Evolutionary conservation across 2,329 filamentous ascomycete genomes (phyloP).

Genomic region (Alternaria rosae): DNA sequence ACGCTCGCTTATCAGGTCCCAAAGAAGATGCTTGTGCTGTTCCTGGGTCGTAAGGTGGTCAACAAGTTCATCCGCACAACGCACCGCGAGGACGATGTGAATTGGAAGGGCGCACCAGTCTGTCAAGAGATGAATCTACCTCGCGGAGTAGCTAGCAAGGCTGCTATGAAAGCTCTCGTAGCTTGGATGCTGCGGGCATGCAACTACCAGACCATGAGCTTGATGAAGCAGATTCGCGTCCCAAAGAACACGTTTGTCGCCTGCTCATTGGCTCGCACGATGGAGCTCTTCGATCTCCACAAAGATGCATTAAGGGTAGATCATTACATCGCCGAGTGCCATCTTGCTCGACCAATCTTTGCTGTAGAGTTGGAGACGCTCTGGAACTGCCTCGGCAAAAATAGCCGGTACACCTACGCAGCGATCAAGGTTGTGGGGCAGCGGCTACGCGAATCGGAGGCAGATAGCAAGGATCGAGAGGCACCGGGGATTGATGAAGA

Average conservation of each 20-base stretch:
- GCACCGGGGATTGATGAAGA: conserved; percentile 1
- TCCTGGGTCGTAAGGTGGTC: conserved; percentile 24
- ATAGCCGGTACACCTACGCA: conserved; percentile 28
- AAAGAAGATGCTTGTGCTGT: conserved; percentile 31
- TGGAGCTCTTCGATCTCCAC: conserved; percentile 26
- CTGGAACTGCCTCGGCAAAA: conserved; percentile 29
- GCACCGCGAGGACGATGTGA: conserved; percentile 16
- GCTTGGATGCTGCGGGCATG: conserved; percentile 38
- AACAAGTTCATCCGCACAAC: conserved; percentile 24
- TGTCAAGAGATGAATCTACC: conserved; percentile 25
- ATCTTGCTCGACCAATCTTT: conserved; percentile 24
- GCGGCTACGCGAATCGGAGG: conserved; percentile 4
- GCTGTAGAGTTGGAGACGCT: conserved; percentile 24
- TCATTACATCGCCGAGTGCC: conserved; percentile 13
- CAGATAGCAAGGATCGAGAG: not conserved
- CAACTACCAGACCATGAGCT: conserved; percentile 6
- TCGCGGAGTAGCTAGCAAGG: conserved; percentile 9
- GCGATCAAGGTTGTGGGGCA: conserved; percentile 21
- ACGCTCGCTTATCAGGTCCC: conserved; percentile 14
- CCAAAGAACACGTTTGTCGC: conserved; percentile 29
- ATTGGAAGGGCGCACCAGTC: conserved; percentile 7
- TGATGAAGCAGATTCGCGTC: conserved; percentile 22
- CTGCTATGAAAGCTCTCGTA: conserved; percentile 24
- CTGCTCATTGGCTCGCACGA: conserved; percentile 28
- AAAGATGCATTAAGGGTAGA: conserved; percentile 31